Percentiles rank a stretch among this genome's conserved stretches.
These are phyloP conservation scores for Vickermania ingenoplastis DNA, from an alignment of 208 protist genomes.

Conservation along the genomic window DNA sequence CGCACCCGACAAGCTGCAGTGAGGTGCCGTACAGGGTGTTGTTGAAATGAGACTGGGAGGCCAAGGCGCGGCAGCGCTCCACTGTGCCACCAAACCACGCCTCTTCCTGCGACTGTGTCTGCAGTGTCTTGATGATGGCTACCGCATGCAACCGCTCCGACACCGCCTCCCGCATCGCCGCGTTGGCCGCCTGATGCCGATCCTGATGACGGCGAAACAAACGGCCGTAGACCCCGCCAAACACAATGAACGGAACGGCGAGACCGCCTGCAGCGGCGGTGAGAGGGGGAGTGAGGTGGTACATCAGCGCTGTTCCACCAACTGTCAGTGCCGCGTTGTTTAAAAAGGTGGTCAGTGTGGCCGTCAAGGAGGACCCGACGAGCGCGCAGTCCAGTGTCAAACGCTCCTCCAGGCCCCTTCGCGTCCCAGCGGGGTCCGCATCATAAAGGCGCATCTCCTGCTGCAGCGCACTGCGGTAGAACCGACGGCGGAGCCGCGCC, in stretches of 20 bases:
- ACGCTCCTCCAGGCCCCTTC: slow-evolving; percentile 68
- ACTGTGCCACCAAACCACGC: slow-evolving; percentile 68
- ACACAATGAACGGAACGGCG: slow-evolving; percentile 76
- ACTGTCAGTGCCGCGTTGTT: slow-evolving; percentile 78
- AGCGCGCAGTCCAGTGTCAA: slow-evolving; percentile 87
- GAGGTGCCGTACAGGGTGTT: slow-evolving; percentile 70
- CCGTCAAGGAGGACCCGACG: slow-evolving; percentile 70
- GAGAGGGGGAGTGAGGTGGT: slow-evolving; percentile 80
- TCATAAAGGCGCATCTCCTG: slow-evolving; percentile 80
- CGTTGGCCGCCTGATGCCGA: slow-evolving; percentile 72
- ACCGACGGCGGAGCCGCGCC: slow-evolving; percentile 39
- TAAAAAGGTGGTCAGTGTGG: slow-evolving; percentile 65
- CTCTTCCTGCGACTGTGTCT: slow-evolving; percentile 48
- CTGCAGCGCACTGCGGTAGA: slow-evolving; percentile 56
- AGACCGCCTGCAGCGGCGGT: slow-evolving; percentile 72
- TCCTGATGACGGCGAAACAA: slow-evolving; percentile 70
- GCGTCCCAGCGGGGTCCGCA: slow-evolving; percentile 45
- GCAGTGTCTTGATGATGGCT: slow-evolving; percentile 77
- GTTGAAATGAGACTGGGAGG: slow-evolving; percentile 59
- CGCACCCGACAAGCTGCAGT: slow-evolving; percentile 75
- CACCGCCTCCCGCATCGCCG: slow-evolving; percentile 67
- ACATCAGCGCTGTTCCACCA: slow-evolving; percentile 75
- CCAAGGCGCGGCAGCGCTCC: slow-evolving; percentile 51
- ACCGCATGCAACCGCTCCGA: slow-evolving; percentile 76
- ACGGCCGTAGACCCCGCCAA: slow-evolving; percentile 75